Base-by-base conservation (phyloP, 2,329 filamentous ascomycete species). In the Colletotrichum sp. region DNA sequence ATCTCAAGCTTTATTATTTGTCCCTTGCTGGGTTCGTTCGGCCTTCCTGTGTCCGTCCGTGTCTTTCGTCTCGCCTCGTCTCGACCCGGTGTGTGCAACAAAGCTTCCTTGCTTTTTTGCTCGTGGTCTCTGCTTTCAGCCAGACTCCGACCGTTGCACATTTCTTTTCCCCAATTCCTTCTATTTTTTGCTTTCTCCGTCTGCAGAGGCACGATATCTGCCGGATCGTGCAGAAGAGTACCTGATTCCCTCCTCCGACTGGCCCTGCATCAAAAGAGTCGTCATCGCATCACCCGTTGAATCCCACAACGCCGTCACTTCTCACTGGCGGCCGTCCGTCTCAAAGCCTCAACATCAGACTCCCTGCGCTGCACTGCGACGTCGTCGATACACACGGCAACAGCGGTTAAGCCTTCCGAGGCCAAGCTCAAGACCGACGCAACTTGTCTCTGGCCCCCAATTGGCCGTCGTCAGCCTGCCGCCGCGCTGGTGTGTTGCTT, bases 301-400 rank as follows among this genome's bases (percentile, higher is more conserved):
- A 24, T 34, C 24, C 32, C 24, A 36, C 13, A 1, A 28, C n/a
- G n/a, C 43, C 43, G 15, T 43, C 32, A 65, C 21, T 24, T 36
- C 18, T 65, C 61, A 38, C 61, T 65, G n/a, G 28, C 52, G 32
- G 52, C 52, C 28, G 48, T n/a, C 63, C 26, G 52, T 8, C 32
- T 68, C n/a, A 52, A 52, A 52, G 66, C 58, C 68, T 74, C 48
- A 71, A 26, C 68, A 71, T 71, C 61, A 66, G 68, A 67, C 52
- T 68, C 32, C 30, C 32, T 36, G 30, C 30, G 18, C 32, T 55
- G 60, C 67, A 43, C 36, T 67, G 18, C 30, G 26, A 67, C 61
- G 18, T 55, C 60, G 34, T 38, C 61, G 34, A 74, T 61, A 36
- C 48, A 52, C 26, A 64, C 13, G 34, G 32, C 43, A 38, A 13